Base-by-base conservation (phyloP, 441 rosid genomes). In the Pelargonium citronellum region DNA sequence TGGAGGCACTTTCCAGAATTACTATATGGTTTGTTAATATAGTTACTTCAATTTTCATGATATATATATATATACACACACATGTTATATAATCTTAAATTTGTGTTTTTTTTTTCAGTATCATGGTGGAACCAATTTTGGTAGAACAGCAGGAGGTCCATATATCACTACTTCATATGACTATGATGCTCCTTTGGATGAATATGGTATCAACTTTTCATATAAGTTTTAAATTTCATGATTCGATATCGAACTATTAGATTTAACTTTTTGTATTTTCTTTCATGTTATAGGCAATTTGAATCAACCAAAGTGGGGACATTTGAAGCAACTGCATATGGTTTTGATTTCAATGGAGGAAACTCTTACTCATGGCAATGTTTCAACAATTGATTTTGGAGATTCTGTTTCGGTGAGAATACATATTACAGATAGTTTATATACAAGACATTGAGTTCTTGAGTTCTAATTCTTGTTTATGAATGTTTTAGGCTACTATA, bases 1-100 rank as follows among this genome's bases (percentile, higher is more conserved):
- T n/a, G 83, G 80, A 7, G 83, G 83, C 3, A 67, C 73, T 7
- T 71, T 79, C n/a, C 41, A 71, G 15, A 79, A 79, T 24, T 79
- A 79, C 27, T 79, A 79, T 34, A 73, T 79, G 83, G 83, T 79
- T 8, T 2, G 67, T 51, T 67, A 16, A 1, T 24, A 43, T 8
- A 64, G 7, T 12, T 13, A 5, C 51, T 39, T 17, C 3, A 7
- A 9, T 19, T 66, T 72, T 53, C 57, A 12, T 12, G 16, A 30
- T 5, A 1, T 6, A 1, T 12, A 10, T 66, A 3, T 0, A 5
- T 37, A n/a, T n/a, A n/a, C n/a, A n/a, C n/a, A 24, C 30, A 24
- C 30, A 1, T 24, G 49, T 39, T 69, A 57, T 27, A 6, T 30
- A 9, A n/a, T 60, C 3, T 27, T 12, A 9, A 11, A 47, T 12